Evolutionary conservation across 306 rosid genomes (phyloP), one percentile per base, ranked within the genome.

Genomic region (Cyamopsis tetragonoloba): DNA sequence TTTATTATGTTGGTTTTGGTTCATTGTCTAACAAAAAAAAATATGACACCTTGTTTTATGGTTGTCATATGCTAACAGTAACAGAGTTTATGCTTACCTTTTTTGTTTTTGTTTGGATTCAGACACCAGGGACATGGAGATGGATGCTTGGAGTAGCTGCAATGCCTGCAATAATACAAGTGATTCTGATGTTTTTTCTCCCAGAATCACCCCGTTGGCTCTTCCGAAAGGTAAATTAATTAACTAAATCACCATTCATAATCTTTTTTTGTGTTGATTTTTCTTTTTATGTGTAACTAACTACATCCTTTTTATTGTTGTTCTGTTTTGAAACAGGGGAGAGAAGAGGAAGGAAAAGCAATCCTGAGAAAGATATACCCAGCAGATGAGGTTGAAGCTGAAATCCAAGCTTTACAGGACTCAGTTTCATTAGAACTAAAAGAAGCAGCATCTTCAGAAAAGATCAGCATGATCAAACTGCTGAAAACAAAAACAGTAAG

Each of bases 121-220:
- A 86, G 91, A 72, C 81, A 2, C 77, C 72, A 0, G 92, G 87
- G 5, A 81, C 89, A 14, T 86, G 92, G 92, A 77, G 92, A 66
- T 87, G 89, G 92, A 87, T 87, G 92, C 81, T 82, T 30, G 92
- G 92, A n/a, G 83, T 84, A 28, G 89, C 89, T 3, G 89, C 84
- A 44, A 12, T 48, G 37, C 92, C 92, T n/a, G 92, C 89, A 35
- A 0, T 65, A 4, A 7, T 84, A 9, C 89, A 86, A 72, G 50
- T 79, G 23, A 0, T 53, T 7, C 61, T 84, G 0, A 86, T 86
- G 89, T 0, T 84, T 6, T 3, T 58, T 3, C 92, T 86, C 20
- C 92, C 89, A 1, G 92, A 86, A 75, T 86, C 92, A 10, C 92
- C 92, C 0, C 88, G 88, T 47, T 86, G 92, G 92, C 58, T 86